phyloP scores from a whole-genome alignment of 768 basidiomycete genomes.

The Pleurotus ostreatus region DNA sequence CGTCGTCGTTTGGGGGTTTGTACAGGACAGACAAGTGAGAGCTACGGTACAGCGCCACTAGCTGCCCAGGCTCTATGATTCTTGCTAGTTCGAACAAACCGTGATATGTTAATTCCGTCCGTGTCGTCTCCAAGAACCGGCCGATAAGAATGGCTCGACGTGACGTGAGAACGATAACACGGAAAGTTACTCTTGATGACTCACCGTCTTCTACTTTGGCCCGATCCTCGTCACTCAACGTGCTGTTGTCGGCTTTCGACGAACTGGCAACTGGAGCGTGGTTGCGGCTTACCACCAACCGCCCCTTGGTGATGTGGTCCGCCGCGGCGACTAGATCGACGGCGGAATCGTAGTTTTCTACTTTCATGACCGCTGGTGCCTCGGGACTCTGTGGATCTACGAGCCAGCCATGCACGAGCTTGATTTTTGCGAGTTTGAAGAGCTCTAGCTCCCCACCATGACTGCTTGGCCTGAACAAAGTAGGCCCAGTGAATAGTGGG shows the following conservation, averaged over 20 bases:
- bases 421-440: conserved; percentile 78
- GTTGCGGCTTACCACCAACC: conserved; percentile 45
- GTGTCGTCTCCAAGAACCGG: conserved; percentile 63
- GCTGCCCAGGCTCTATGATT: conserved; percentile 45
- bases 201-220: conserved; percentile 69
- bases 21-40: conserved; percentile 88
- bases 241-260: conserved; percentile 17
- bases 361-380: conserved; percentile 43
- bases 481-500: conserved; percentile 70
- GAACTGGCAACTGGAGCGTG: conserved; percentile 14
- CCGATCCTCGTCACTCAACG: conserved; percentile 50
- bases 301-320: conserved; percentile 65
- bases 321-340: conserved; percentile 76
- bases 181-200: conserved; percentile 15
- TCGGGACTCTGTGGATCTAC: conserved; percentile 68
- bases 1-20: conserved; percentile 39
- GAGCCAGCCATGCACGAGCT: conserved; percentile 88
- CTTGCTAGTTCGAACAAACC: conserved; percentile 80
- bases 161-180: neutral
- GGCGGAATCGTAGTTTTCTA: conserved; percentile 70
- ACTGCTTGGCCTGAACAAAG: conserved; percentile 62
- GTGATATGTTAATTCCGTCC: conserved; percentile 84
- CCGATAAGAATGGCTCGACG: conserved; percentile 60
- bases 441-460: conserved; percentile 78
- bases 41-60: conserved; percentile 88